Evolutionary conservation across 441 rosid genomes (phyloP), one percentile per base, ranked within the genome.

Genomic region (Syzygium syzygioides): DNA sequence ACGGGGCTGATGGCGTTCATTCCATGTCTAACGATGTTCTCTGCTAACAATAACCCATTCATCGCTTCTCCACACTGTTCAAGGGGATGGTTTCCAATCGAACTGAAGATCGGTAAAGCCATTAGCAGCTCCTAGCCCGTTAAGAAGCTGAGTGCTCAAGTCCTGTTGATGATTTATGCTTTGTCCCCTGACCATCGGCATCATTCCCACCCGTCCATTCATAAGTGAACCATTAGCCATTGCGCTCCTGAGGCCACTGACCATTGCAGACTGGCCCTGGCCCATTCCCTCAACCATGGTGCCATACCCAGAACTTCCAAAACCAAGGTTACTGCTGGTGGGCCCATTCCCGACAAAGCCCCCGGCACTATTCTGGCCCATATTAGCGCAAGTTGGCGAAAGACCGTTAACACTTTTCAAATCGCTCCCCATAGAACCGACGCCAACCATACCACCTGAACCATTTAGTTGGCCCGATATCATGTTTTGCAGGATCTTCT

Each of bases 401-500:
- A 88, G 45, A 41, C 91, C 93, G 28, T 91, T 91, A 20, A 88
- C 55, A 85, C 56, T 88, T 56, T 90, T 91, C 53, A 86, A 18
- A 59, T 85, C 87, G 53, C 79, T 92, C 48, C 88, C 90, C 55
- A 86, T 26, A 79, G 91, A 91, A 87, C 85, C 88, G 85, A 41
- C 79, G 30, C 90, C 62, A 53, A 26, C 88, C 89, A 88, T 66
- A 86, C 87, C 91, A 52, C 86, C 89, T 26, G 88, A 91, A 88
- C 91, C 88, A 54, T 88, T 79, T 86, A 89, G 91, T 84, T 90
- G 88, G 23, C 89, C 85, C 30, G 89, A 89, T 91, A 93, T 90
- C 80, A 93, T 86, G 90, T 92, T 93, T 79, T 91, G 94, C 85
- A 93, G 87, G 57, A 92, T 89, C 89, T 91, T 93, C 89, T 92